Percentiles rank a stretch among this genome's conserved stretches.
These are phyloP conservation scores for Nakataea oryzae DNA, from an alignment of 2,329 filamentous ascomycete species.

Conservation along the genomic window DNA sequence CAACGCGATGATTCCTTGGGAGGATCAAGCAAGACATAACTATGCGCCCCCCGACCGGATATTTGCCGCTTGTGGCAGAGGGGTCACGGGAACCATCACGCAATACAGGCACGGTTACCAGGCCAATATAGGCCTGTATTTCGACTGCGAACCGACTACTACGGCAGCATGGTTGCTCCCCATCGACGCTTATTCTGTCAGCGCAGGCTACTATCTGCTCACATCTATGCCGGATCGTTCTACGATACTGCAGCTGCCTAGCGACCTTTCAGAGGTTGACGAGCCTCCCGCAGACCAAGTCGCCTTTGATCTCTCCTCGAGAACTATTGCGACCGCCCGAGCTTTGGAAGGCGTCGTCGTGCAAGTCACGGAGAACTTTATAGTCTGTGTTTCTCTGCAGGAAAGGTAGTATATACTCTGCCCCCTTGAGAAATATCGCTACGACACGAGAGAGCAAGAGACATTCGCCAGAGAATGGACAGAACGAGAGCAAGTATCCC, in stretches of 20 bases:
- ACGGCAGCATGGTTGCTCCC: slow-evolving; percentile 43
- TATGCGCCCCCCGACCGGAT: slow-evolving; percentile 46
- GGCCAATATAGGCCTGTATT: slow-evolving; percentile 52
- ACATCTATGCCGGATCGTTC: slow-evolving; percentile 39
- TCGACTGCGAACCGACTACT: slow-evolving; percentile 37
- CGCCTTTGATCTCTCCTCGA: slow-evolving; percentile 39
- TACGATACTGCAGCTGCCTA: slow-evolving; percentile 34
- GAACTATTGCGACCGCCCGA: slow-evolving; percentile 37
- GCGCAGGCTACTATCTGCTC: slow-evolving; percentile 28
- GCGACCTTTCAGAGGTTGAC: slow-evolving; percentile 32
- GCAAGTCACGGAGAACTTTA: slow-evolving; percentile 42
- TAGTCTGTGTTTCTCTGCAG: slow-evolving; percentile 18
- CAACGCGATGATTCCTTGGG: slow-evolving; percentile 10
- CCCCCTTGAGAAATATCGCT: neutral
- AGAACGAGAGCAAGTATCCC: neutral
- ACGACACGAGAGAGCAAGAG: neutral
- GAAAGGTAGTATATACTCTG: neutral
- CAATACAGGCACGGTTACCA: slow-evolving; percentile 62
- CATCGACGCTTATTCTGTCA: slow-evolving; percentile 9
- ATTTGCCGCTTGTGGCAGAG: slow-evolving; percentile 58
- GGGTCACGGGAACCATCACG: slow-evolving; percentile 49
- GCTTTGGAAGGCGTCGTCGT: slow-evolving; percentile 26
- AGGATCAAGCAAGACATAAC: slow-evolving; percentile 30
- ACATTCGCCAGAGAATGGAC: neutral
- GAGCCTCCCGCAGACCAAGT: slow-evolving; percentile 29